Evolutionary conservation across 768 basidiomycete genomes (phyloP).

Genomic region (Termitomyces heimii): DNA sequence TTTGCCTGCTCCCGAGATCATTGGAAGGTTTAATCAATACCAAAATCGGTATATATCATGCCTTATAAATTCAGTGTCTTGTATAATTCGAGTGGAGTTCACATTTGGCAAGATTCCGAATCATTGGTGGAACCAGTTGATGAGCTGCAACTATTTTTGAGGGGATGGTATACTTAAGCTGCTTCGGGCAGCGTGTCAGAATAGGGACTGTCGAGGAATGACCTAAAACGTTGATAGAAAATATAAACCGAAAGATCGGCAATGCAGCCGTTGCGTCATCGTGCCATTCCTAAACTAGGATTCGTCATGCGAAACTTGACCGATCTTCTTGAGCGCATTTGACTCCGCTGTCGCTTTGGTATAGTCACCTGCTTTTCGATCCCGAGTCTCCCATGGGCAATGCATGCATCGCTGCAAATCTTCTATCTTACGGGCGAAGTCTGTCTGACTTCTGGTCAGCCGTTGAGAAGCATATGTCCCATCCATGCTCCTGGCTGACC

Average conservation of each 20-base stretch:
- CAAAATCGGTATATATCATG: constrained; percentile 2
- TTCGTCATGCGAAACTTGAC: background rate
- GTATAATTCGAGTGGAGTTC: too few species aligned
- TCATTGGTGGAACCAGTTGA: constrained; percentile 2
- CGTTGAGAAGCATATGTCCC: background rate
- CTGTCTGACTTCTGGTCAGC: background rate
- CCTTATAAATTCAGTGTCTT: too few species aligned
- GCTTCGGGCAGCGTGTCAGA: background rate
- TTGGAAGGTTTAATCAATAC: background rate
- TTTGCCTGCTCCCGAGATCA: constrained; percentile 3
- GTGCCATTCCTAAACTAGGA: background rate
- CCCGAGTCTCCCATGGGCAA: background rate
- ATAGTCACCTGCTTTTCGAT: background rate
- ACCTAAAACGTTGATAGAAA: background rate
- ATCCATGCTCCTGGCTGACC: background rate
- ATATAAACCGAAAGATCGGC: constrained; percentile 3
- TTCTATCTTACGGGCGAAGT: background rate
- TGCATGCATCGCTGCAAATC: background rate
- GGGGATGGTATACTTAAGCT: background rate
- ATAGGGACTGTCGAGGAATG: constrained; percentile 4
- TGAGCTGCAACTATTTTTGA: background rate
- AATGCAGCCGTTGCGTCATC: constrained; percentile 4
- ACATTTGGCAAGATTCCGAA: constrained; percentile 3
- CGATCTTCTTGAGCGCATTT: background rate
- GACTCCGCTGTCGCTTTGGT: background rate